Percentiles rank a stretch among this genome's conserved stretches.
phyloP scores from a whole-genome alignment of 192 early-diverging fungal species.

The Entomortierella lignicola region DNA sequence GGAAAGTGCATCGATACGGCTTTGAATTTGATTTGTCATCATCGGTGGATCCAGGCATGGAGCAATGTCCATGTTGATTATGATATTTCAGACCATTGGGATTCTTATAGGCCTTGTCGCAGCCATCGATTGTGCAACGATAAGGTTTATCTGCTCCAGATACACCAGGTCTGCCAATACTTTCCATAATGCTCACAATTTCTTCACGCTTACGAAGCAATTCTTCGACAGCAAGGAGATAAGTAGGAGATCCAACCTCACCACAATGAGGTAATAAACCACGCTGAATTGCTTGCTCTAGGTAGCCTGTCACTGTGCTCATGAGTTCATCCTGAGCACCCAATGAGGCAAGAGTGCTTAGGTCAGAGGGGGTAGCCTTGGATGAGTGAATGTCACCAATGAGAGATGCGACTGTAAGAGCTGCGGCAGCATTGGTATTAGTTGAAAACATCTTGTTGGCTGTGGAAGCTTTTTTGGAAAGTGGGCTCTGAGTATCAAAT shows the following conservation, averaged over 20 bases:
- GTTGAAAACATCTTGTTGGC: background rate
- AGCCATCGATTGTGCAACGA: constrained; percentile 84
- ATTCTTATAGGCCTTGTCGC: constrained; percentile 97
- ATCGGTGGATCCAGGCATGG: constrained; percentile 57
- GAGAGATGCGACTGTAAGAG: constrained; percentile 17
- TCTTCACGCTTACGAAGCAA: constrained; percentile 53
- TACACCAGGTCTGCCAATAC: constrained; percentile 29
- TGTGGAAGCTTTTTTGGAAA: constrained; percentile 22
- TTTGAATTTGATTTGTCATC: constrained; percentile 71
- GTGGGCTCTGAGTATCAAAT: constrained; percentile 39
- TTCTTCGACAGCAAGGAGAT: constrained; percentile 36
- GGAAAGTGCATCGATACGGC: constrained; percentile 82
- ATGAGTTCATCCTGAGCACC: constrained; percentile 36
- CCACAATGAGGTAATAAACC: constrained; percentile 44
- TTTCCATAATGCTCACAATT: constrained; percentile 57
- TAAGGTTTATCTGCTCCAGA: constrained; percentile 78
- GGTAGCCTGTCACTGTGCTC: constrained; percentile 39
- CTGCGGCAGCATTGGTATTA: constrained; percentile 6
- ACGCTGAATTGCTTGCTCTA: constrained; percentile 45
- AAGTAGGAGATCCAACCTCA: constrained; percentile 35
- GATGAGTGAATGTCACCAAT: constrained; percentile 8
- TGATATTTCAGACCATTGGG: constrained; percentile 98
- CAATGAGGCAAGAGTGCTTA: background rate
- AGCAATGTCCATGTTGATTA: constrained; percentile 92
- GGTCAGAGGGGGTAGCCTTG: background rate